Evolutionary conservation across 2,329 filamentous ascomycete genomes (phyloP).

Genomic region (Purpureocillium lavendulum): DNA sequence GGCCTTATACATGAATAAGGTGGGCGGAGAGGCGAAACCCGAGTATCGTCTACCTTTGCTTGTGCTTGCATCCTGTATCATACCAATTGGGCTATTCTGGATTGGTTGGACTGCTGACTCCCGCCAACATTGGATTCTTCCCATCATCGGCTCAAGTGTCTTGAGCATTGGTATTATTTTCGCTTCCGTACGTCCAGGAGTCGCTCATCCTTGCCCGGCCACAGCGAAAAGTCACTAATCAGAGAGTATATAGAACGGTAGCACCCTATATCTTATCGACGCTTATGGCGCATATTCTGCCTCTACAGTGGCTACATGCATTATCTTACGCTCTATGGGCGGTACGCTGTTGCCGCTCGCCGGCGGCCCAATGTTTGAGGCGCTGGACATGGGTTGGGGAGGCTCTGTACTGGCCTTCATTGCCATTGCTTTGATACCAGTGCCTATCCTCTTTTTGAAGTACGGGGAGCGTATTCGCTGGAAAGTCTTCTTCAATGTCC

Average conservation of each 20-base stretch:
- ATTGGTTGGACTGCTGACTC: slow-evolving; percentile 29
- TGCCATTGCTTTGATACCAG: too few relatives aligned
- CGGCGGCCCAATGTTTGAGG: too few relatives aligned
- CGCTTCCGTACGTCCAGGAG: background rate
- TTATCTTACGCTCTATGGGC: background rate
- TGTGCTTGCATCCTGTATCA: slow-evolving; percentile 7
- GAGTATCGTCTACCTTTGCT: slow-evolving; percentile 13
- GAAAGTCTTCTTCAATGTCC: too few relatives aligned
- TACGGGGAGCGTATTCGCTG: too few relatives aligned
- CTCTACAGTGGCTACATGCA: background rate
- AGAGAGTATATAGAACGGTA: background rate
- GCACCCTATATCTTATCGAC: slow-evolving; percentile 1
- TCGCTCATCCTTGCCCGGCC: too few relatives aligned
- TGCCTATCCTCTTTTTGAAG: too few relatives aligned
- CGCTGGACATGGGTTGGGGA: too few relatives aligned
- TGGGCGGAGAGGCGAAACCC: slow-evolving; percentile 7
- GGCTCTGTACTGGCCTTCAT: too few relatives aligned
- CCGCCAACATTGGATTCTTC: slow-evolving; percentile 43
- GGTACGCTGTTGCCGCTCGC: background rate
- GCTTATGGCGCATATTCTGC: background rate
- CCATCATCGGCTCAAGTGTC: slow-evolving; percentile 31
- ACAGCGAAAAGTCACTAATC: background rate
- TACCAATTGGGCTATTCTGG: slow-evolving; percentile 14
- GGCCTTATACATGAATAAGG: background rate
- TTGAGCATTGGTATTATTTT: background rate